Evolutionary conservation across 2,329 filamentous ascomycete genomes (phyloP).

Genomic region (Fusarium sp.): DNA sequence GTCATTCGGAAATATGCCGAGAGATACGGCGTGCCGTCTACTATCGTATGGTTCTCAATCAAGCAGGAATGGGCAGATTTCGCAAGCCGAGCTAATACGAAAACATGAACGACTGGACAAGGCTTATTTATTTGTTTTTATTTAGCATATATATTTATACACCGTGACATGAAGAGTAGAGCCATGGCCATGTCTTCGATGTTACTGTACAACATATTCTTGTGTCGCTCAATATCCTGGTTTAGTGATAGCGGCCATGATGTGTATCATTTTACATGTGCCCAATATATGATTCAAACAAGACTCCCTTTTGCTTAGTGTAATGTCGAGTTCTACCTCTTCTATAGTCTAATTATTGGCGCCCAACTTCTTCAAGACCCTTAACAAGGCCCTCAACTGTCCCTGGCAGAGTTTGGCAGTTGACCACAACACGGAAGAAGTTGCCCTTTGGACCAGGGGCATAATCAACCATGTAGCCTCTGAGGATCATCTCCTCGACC

Average conservation of each 20-base stretch:
- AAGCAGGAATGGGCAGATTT: not conserved
- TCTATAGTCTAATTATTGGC: slow-evolving; percentile 19
- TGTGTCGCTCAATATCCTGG: not conserved
- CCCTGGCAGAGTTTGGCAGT: slow-evolving; percentile 62
- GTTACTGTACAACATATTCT: not conserved
- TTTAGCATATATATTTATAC: not conserved
- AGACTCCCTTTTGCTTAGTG: not conserved
- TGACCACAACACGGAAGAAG: slow-evolving; percentile 70
- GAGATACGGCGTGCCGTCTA: not conserved
- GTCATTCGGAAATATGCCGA: not conserved
- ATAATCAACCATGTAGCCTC: slow-evolving; percentile 71
- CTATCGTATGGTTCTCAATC: too few species aligned
- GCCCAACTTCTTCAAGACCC: slow-evolving; percentile 62
- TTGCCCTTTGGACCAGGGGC: slow-evolving; percentile 66
- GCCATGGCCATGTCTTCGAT: not conserved
- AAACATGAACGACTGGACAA: not conserved
- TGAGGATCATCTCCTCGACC: slow-evolving; percentile 57
- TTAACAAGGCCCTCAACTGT: slow-evolving; percentile 65
- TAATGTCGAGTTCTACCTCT: not conserved
- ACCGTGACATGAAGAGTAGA: not conserved
- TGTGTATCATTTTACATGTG: not conserved
- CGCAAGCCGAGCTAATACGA: not conserved
- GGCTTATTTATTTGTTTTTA: too few species aligned
- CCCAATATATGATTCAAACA: not conserved
- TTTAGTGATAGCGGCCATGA: not conserved